Base-by-base conservation (phyloP, 164 flowering plant genomes). In the Litsea cubeba region DNA sequence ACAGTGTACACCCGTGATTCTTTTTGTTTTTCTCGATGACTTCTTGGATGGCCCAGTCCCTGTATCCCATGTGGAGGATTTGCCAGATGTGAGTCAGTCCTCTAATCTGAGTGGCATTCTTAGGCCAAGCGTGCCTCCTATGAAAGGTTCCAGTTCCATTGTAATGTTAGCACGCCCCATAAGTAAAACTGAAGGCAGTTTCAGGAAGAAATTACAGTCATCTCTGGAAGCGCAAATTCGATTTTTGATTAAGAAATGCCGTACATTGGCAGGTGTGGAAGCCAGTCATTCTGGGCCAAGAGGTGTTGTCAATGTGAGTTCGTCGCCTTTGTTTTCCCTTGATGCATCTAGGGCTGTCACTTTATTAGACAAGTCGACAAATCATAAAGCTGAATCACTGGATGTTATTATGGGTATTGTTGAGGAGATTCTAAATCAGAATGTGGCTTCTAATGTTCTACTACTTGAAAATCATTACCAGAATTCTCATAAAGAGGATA, bases 181-280 rank as follows among this genome's bases (percentile, higher is more conserved):
- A 14, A 86, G 80, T 81, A 92, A 88, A 81, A 77, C 87, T 57
- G 96, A 92, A 82, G 90, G 89, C 72, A 83, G 91, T 71, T 76
- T 81, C 25, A 82, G 78, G 81, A 94, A 89, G 86, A 94, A 90
- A 82, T 69, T 92, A 74, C 97, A 89, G 82, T 89, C 93, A 68
- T 90, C 97, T 71, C 90, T 94, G 69, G 97, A 94, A 77, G 87
- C 88, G 46, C 97, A 94, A 79, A 83, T 94, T 60, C 89, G 98
- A 25, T 91, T 92, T 78, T 82, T 90, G 77, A 83, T 92, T 23
- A 94, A 92, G 83, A 94, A 92, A 78, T 88, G 92, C 65, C 88
- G 92, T 60, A 83, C 84, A 32, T 87, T 92, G 35, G 72, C 89
- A 12, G 88, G 91, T 24, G 81, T 85, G 70, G 98, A 92, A 74